Conservation (phyloP, 202 grass and related monocot species). For the Carex sylvatica region DNA sequence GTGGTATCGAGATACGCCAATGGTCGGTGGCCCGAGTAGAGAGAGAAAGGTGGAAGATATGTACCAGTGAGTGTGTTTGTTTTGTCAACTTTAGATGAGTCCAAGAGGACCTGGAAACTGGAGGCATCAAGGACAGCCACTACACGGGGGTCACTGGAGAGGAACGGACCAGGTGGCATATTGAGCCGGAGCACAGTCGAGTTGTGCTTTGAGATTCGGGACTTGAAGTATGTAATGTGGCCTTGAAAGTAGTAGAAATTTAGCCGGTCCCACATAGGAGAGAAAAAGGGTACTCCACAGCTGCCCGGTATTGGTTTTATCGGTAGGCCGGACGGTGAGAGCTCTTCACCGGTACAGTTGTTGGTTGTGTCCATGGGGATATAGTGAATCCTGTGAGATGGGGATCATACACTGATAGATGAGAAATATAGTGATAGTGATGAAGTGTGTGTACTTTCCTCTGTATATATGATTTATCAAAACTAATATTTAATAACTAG, state of each 20-base stretch:
- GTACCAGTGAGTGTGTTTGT: conserved; percentile 70
- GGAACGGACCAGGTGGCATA: conserved; percentile 61
- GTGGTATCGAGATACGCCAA: conserved; percentile 73
- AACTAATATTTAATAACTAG: no score
- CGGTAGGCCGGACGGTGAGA: conserved; percentile 15
- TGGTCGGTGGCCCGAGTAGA: conserved; percentile 64
- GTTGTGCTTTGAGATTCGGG: conserved; percentile 44
- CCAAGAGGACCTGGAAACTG: conserved; percentile 78
- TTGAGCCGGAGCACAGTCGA: conserved; percentile 75
- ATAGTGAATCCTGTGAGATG: not conserved
- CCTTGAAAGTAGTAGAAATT: conserved; percentile 90
- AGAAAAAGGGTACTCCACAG: conserved; percentile 57
- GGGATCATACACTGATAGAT: no score
- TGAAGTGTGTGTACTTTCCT: not conserved
- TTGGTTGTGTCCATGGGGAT: conserved; percentile 1
- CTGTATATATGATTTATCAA: not conserved
- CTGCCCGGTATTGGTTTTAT: conserved; percentile 44
- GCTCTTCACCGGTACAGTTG: not conserved
- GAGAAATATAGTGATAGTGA: not conserved
- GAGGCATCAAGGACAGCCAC: conserved; percentile 64
- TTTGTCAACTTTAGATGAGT: conserved; percentile 78
- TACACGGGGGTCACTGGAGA: conserved; percentile 52
- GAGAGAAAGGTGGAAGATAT: conserved; percentile 55
- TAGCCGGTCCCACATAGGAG: conserved; percentile 54
- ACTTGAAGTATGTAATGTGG: conserved; percentile 71